Evolutionary conservation across 108 stramenopile species (phyloP), one percentile per base, ranked within the genome.

Genomic region (Stephanodiscus minutulus): DNA sequence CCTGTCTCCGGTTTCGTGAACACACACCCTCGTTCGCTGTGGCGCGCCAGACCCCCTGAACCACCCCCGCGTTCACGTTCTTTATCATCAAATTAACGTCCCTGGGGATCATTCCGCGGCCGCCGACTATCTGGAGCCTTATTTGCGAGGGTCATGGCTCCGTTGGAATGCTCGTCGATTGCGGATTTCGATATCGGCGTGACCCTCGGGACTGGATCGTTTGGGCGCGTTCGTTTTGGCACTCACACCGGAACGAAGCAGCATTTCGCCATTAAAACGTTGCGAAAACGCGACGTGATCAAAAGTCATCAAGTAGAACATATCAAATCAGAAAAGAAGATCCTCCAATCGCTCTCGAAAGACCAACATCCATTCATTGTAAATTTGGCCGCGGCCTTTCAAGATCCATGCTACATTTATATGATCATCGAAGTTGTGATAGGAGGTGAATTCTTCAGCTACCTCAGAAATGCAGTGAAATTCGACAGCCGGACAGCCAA

Each of bases 131-230:
- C 43, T 44, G 13, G 43, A 12, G 13, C 15, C 13, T 44, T 0
- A 13, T 39, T 11, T 39, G 39, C 3, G 9, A 39, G 39, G 39
- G 39, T 21, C 50, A 56, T 56, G 78, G 22, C 10, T 24, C 73
- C 58, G 18, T 54, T 79, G 21, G 54, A 71, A 43, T 76, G 69
- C 17, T 35, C 46, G 13, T 64, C 66, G 41, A 58, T 81, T 21
- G 33, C 63, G 7, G 90, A 92, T 72, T 94, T 94, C 49, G 78
- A 92, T 18, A 37, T 92, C 22, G 90, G 90, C 41, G 88, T 91
- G 21, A 94, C 91, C 12, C 83, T 94, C 20, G 93, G 93, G 18
- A 94, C 93, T 9, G 93, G 91, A 3, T 91, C 90, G 5, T 94
- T 92, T 50, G 91, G 93, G 1, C 82, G 93, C 6, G 93, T 94